Conservation (phyloP, 202 grass and related monocot genomes). For the Digitaria exilis region DNA sequence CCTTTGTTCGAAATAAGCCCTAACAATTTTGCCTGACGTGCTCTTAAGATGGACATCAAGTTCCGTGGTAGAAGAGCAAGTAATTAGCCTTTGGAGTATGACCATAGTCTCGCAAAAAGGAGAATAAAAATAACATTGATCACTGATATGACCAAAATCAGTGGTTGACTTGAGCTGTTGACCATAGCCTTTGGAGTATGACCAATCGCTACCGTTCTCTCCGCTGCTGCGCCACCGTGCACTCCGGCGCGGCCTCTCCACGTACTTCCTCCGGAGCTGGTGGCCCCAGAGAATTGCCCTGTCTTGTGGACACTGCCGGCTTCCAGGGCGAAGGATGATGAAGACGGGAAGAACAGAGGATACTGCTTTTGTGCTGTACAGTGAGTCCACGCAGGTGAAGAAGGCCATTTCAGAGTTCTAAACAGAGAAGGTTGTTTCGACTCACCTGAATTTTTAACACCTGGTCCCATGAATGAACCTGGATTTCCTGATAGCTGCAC, state of each 20-base stretch:
- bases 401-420: slow-evolving; percentile 59
- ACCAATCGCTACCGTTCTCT: too few species aligned
- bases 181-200: not conserved
- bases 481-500: too few species aligned
- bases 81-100: not conserved
- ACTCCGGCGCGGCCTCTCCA: too few species aligned
- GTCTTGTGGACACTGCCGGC: not conserved
- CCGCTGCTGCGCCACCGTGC: not conserved
- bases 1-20: too few species aligned
- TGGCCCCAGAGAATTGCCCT: slow-evolving; percentile 22
- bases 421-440: slow-evolving; percentile 59
- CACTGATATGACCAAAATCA: too few species aligned
- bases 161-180: too few species aligned
- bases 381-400: slow-evolving; percentile 48
- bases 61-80: not conserved
- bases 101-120: too few species aligned
- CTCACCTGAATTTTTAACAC: not conserved
- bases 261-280: not conserved
- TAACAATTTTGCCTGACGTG: too few species aligned
- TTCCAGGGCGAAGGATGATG: too few species aligned
- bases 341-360: slow-evolving; percentile 58
- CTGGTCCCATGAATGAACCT: too few species aligned
- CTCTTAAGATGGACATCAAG: not conserved
- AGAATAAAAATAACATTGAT: too few species aligned
- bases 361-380: slow-evolving; percentile 57